These are phyloP conservation scores for Plectosphaerella plurivora DNA, from an alignment of 2,329 filamentous ascomycete species.

Conservation along the genomic window DNA sequence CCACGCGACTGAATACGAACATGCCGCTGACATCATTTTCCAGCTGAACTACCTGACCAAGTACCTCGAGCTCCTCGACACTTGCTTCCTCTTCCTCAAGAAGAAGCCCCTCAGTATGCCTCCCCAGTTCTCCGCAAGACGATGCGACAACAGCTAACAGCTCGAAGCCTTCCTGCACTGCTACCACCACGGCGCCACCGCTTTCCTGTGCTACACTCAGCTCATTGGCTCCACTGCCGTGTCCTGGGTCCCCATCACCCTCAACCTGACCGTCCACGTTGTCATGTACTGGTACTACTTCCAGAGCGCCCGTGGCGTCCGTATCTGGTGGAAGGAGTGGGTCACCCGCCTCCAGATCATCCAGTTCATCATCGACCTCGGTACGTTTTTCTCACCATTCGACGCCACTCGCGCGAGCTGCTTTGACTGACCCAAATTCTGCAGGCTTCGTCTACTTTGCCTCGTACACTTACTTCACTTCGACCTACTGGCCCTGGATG, in stretches of 20 bases:
- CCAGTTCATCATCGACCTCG: constrained; percentile 95
- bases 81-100: constrained; percentile 95
- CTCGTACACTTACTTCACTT: constrained; percentile 97
- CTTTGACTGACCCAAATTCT: neutral
- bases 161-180: constrained; percentile 84
- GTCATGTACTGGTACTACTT: constrained; percentile 99
- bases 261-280: constrained; percentile 92
- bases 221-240: constrained; percentile 89
- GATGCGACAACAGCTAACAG: neutral
- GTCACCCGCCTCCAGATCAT: constrained; percentile 96
- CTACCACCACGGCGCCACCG: constrained; percentile 97
- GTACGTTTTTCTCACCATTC: constrained; percentile 43
- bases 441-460: constrained; percentile 98
- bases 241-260: constrained; percentile 88
- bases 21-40: constrained; percentile 1
- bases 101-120: constrained; percentile 89
- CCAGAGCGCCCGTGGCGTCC: constrained; percentile 91
- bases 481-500: constrained; percentile 80
- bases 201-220: constrained; percentile 96
- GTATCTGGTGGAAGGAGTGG: constrained; percentile 99
- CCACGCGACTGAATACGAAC: constrained; percentile 14
- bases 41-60: constrained; percentile 98
- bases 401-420: too few relatives aligned
- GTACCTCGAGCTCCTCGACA: constrained; percentile 93
- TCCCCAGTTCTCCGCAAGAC: neutral